phyloP scores from a whole-genome alignment of 2,329 filamentous ascomycete species.

The Penicillium sp. region DNA sequence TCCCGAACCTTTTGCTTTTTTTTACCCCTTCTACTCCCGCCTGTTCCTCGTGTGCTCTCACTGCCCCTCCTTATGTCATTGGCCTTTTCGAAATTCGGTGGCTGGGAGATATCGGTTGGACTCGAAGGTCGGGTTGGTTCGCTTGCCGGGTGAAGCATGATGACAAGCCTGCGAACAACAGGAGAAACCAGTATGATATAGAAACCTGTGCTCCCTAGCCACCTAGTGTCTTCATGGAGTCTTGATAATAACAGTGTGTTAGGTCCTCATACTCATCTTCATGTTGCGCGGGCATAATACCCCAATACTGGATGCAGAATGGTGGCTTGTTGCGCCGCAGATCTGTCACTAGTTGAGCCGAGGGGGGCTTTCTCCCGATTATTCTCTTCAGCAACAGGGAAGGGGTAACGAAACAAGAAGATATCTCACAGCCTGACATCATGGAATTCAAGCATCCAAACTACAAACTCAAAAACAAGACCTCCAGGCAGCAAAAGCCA shows the following conservation, averaged over 20 bases:
- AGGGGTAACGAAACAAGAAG: constrained; percentile 9
- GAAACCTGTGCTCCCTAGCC: not conserved
- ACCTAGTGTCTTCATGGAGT: not conserved
- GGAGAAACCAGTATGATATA: constrained; percentile 18
- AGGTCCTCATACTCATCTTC: constrained; percentile 2
- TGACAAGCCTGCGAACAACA: constrained; percentile 20
- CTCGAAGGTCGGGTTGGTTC: constrained; percentile 20
- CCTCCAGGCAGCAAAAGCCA: constrained; percentile 16
- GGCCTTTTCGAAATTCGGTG: constrained; percentile 22
- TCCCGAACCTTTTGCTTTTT: constrained; percentile 3
- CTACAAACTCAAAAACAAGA: constrained; percentile 25
- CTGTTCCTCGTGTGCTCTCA: not conserved
- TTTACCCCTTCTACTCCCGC: not conserved
- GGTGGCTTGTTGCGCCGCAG: not conserved
- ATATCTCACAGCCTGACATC: constrained; percentile 23
- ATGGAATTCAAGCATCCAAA: constrained; percentile 17
- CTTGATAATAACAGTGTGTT: constrained; percentile 2
- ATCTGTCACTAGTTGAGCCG: not conserved
- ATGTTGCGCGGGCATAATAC: not conserved
- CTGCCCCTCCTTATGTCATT: constrained; percentile 1
- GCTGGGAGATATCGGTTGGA: constrained; percentile 24
- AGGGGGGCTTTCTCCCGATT: constrained; percentile 4
- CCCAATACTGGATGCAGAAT: not conserved
- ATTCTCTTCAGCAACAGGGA: constrained; percentile 7
- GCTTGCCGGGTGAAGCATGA: constrained; percentile 11